Percentiles rank a stretch among this genome's conserved stretches.
Evolutionary conservation across 345 rosid species (phyloP).

Genomic region (Eucalyptus polyanthemos): DNA sequence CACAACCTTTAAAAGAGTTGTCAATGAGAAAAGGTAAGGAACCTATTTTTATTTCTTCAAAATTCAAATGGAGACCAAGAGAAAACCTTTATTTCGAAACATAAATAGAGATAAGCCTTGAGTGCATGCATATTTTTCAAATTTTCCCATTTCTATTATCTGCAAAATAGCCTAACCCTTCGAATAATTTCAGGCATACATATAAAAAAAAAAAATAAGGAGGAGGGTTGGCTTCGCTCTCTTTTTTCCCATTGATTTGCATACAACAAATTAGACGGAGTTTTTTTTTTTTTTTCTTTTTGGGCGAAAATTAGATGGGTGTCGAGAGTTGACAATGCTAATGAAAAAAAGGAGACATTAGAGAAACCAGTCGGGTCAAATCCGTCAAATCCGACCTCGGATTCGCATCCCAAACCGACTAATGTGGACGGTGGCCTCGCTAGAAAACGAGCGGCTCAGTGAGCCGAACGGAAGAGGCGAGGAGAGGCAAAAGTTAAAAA

Average conservation of each 20-base stretch:
- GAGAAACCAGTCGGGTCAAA: neutral
- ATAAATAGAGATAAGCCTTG: neutral
- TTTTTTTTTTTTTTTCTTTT: neutral
- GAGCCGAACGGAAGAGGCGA: neutral
- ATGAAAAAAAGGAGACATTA: neutral
- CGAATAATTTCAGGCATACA: neutral
- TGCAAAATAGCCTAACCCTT: neutral
- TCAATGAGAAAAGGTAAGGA: neutral
- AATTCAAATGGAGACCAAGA: neutral
- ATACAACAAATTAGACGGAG: neutral
- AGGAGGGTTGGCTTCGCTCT: neutral
- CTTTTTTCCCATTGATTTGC: neutral
- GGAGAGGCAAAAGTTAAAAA: neutral
- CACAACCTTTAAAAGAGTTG: neutral
- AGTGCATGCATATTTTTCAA: neutral
- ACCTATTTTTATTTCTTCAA: neutral
- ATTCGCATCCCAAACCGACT: neutral
- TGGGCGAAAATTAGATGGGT: neutral
- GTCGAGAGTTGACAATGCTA: neutral
- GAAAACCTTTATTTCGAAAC: neutral
- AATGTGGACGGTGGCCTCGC: neutral
- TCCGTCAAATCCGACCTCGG: neutral
- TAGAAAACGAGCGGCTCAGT: neutral
- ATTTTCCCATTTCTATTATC: neutral
- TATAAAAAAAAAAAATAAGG: neutral